Base-by-base conservation (phyloP, 2,329 filamentous ascomycete genomes). In the Plectosphaerella sp. region DNA sequence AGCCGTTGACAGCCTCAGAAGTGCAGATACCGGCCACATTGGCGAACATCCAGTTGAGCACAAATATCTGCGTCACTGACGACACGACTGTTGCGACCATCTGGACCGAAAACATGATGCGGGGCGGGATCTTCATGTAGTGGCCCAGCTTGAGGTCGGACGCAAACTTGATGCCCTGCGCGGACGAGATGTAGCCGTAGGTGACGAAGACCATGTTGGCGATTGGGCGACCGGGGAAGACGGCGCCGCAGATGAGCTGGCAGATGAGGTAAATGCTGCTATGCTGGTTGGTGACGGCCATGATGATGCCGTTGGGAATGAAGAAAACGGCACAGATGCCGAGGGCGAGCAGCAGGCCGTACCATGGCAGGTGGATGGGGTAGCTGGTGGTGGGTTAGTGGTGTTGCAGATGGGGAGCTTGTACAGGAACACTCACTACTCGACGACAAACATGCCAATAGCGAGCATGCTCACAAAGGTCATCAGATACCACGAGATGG, bases 201-300 rank as follows among this genome's bases (percentile, higher is more conserved):
- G 89, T 94, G 47, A 93, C 89, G 62, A 95, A 96, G 36, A 95
- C 89, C 91, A 95, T 95, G 68, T 95, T 94, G 48, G 90, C 91
- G 11, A 95, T 89, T 1, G 91, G 91, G 1, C 88, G 86, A 25
- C 91, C 91, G 1, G 90, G 90, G 65, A 95, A 95, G 15, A 91
- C 77, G 48, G 82, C 84, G 50, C 91, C 91, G 57, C 89, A 93
- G 57, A 94, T 86, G 52, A 95, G 79, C 68, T 94, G 90, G 66
- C 89, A 93, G 61, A 94, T 89, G 36, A 94, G 79, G 66, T 93
- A 94, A 58, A 93, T 89, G 67, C 86, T 90, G 68, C 85, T 90
- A 67, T 94, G 89, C 65, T 93, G 89, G 66, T 94, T 95, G 10
- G 91, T 95, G 59, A 95, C 90, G 15, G 90, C 91, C 88, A 94